phyloP scores from a whole-genome alignment of 257 asterid genomes.

The Agastache rugosa region DNA sequence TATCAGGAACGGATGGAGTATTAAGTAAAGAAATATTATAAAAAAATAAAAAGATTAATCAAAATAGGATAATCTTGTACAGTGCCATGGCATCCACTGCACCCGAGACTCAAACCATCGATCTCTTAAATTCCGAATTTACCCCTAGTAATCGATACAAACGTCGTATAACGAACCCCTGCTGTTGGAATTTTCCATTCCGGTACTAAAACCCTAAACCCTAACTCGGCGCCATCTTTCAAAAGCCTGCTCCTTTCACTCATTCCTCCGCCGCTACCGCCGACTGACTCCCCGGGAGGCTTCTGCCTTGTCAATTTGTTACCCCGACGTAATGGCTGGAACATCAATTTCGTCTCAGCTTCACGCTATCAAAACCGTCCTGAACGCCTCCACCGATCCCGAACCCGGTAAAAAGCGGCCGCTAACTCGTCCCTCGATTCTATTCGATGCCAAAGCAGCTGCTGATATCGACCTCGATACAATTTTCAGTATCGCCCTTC shows the following conservation, averaged over 20 bases:
- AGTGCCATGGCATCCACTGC: too few relatives aligned
- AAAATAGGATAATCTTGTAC: too few relatives aligned
- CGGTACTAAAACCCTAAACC: slow-evolving; percentile 40
- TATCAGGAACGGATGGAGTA: too few relatives aligned
- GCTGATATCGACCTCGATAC: slow-evolving; percentile 80
- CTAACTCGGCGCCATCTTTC: slow-evolving; percentile 31
- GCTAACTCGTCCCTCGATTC: slow-evolving; percentile 73
- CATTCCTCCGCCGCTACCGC: not conserved
- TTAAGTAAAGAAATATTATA: too few relatives aligned
- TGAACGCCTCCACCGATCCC: slow-evolving; percentile 53
- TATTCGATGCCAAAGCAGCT: slow-evolving; percentile 76
- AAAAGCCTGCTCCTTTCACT: not conserved
- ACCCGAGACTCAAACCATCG: too few relatives aligned
- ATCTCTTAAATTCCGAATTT: too few relatives aligned
- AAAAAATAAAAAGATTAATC: too few relatives aligned
- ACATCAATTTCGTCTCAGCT: slow-evolving; percentile 73
- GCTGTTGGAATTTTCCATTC: not conserved
- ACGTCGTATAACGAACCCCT: not conserved
- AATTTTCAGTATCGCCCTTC: slow-evolving; percentile 52
- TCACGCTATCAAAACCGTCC: slow-evolving; percentile 56
- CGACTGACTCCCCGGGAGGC: not conserved
- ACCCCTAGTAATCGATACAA: not conserved
- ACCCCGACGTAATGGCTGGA: slow-evolving; percentile 51
- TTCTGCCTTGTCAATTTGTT: not conserved
- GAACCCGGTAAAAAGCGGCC: slow-evolving; percentile 76